Base-by-base conservation (phyloP, 2,329 filamentous ascomycete genomes). In the Hypoxylon sp. region DNA sequence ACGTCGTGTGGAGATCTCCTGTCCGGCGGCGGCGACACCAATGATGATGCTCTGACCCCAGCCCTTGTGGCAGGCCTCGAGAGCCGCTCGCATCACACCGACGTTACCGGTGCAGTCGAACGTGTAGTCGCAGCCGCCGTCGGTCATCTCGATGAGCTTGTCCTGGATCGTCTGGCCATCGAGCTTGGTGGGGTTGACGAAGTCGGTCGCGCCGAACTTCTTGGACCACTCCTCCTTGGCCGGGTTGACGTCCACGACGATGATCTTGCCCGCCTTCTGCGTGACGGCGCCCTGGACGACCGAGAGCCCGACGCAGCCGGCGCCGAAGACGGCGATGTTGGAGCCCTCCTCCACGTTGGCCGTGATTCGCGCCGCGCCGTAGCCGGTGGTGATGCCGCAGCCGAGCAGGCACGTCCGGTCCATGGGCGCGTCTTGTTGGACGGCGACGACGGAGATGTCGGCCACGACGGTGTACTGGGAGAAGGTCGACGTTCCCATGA, bases 61-160 rank as follows among this genome's bases (percentile, higher is more conserved):
- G 45, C 95, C 95, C 86, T 99, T 99, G 83, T 99, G 95, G 82
- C 93, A 98, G 45, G 95, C 93, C 81, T 99, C 94, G 59, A 99
- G 87, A 35, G 95, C 95, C 49, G 91, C 90, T 63, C 95, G 86
- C 95, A 73, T 99, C 53, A 99, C 95, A 68, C 88, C 86, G 49
- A 98, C 93, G 72, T 98, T 98, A 58, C 95, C 95, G 5, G 95
- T 99, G 84, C 95, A 98, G 81, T 99, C 95, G 74, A 99, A 99
- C 46, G 95, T 99, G 82, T 97, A 98, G 81, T 99, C 95, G 75
- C 92, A 96, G 48, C 95, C 95, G 66, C 95, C 95, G 71, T 98
- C 95, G 1, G 95, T 99, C 89, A 98, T 92, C 79, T 98, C 94
- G 67, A 98, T 87, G 64, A 99, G 84, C 81, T 94, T 89, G 72